These are phyloP conservation scores for Fraxinus dipetala DNA, from an alignment of 305 asterid genomes.

Conservation along the genomic window DNA sequence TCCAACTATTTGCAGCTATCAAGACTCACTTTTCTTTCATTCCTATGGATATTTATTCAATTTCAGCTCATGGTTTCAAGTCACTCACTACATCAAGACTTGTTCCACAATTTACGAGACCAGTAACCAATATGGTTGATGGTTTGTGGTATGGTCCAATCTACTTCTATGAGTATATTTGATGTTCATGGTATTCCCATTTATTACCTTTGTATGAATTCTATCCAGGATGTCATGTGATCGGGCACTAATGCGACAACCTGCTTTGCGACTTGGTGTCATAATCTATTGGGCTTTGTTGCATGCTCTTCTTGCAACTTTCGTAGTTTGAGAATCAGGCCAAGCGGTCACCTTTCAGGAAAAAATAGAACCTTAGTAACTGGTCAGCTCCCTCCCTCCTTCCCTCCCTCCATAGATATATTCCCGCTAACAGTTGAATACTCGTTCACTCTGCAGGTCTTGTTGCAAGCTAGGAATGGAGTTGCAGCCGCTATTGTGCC, in stretches of 20 bases:
- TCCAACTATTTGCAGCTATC: constrained; percentile 20
- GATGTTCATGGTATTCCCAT: neutral
- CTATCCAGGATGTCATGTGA: constrained; percentile 89
- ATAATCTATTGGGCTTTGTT: constrained; percentile 86
- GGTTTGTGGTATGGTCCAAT: constrained; percentile 73
- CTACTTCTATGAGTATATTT: neutral
- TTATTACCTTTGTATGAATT: constrained; percentile 19
- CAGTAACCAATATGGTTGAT: constrained; percentile 79
- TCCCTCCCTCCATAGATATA: constrained; percentile 3
- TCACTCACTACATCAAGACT: constrained; percentile 87
- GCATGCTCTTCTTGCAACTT: constrained; percentile 77
- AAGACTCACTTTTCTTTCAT: constrained; percentile 13
- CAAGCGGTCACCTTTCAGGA: constrained; percentile 23
- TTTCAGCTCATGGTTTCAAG: constrained; percentile 98
- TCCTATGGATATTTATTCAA: constrained; percentile 14
- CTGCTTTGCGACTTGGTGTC: constrained; percentile 84
- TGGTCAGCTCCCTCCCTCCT: constrained; percentile 31
- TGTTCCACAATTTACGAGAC: constrained; percentile 90
- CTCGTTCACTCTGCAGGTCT: constrained; percentile 27
- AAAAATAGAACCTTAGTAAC: constrained; percentile 19
- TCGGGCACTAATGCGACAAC: constrained; percentile 94
- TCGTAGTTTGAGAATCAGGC: constrained; percentile 58
- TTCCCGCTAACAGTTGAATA: constrained; percentile 3
- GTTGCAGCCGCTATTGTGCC: constrained; percentile 22
- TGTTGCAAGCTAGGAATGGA: constrained; percentile 24